Base-by-base conservation (phyloP, 164 flowering plant genomes). In the Houttuynia cordata region DNA sequence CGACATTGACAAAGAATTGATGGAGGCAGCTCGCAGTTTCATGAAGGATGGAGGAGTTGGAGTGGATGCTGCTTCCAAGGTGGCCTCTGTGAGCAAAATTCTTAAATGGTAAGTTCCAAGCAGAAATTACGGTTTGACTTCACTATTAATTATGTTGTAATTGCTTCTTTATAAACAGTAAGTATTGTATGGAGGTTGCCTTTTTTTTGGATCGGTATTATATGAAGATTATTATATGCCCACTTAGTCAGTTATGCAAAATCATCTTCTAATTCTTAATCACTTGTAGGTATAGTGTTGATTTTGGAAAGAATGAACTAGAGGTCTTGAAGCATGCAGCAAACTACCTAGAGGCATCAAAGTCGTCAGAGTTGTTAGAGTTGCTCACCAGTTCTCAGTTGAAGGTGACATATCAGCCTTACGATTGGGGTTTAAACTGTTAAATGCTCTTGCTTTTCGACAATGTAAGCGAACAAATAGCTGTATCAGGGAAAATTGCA, bases 281-380 rank as follows among this genome's bases (percentile, higher is more conserved):
- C 12, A 15, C 19, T 51, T 60, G 50, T 82, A 91, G 96, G 97
- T 90, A 63, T 64, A 79, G 85, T 50, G 74, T 62, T 21, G 96
- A 90, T 71, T 90, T 85, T 59, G 95, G 95, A 0, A 87, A 78
- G 73, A 87, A 72, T 49, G 96, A 90, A 73, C 68, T 56, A 15
- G 97, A 90, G 75, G 86, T 86, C 41, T 64, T 87, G 70, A 90
- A 83, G 78, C 88, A 86, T 68, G 89, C 78, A 1, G 77, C 87
- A n/a, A 86, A 81, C 63, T 87, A 87, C 74, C 66, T 91, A 62
- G 89, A 83, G 60, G 75, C 84, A 37, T 64, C 68, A 17, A 70
- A 78, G 51, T 73, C 91, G 12, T 86, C 71, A 71, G 73, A 73
- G 50, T 62, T 91, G 40, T 71, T 87, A 68, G 91, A 87, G 65